Conservation (phyloP, 345 rosid genomes). For the Streptanthus diversifolius region DNA sequence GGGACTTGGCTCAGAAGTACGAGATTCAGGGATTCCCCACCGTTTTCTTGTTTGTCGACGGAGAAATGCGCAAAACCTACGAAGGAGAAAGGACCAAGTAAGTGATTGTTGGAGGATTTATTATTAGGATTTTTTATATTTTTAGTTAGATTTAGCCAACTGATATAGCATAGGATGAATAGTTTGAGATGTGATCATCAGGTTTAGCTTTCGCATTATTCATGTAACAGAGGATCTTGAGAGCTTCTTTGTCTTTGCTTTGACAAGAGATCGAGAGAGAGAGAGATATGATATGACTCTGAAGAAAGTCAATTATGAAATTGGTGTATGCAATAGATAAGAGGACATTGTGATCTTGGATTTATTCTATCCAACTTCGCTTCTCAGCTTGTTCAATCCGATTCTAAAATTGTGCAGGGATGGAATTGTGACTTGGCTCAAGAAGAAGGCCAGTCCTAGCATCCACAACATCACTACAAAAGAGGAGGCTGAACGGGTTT, state of each 20-base stretch:
- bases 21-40: conserved; percentile 40
- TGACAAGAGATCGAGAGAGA: not conserved
- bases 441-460: conserved; percentile 38
- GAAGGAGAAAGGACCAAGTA: conserved; percentile 38
- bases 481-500: conserved; percentile 38
- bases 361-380: conserved; percentile 1
- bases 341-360: conserved; percentile 6
- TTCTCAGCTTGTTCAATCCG: not conserved
- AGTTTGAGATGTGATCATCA: not conserved
- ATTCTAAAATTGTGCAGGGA: conserved; percentile 28
- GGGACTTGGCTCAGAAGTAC: conserved; percentile 38
- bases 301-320: not conserved
- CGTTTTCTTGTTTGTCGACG: conserved; percentile 34
- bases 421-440: conserved; percentile 44
- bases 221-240: not conserved
- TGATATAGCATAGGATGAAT: not conserved
- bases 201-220: conserved; percentile 11
- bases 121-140: not conserved
- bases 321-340: not conserved
- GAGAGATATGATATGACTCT: not conserved
- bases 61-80: conserved; percentile 31
- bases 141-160: not conserved
- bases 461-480: conserved; percentile 35
- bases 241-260: not conserved
- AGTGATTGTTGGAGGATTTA: not conserved